A percentile compares a stretch with the other conserved stretches of the same genome.
These are phyloP conservation scores for Corylus heterophylla DNA, from an alignment of 306 rosid species.

Conservation along the genomic window DNA sequence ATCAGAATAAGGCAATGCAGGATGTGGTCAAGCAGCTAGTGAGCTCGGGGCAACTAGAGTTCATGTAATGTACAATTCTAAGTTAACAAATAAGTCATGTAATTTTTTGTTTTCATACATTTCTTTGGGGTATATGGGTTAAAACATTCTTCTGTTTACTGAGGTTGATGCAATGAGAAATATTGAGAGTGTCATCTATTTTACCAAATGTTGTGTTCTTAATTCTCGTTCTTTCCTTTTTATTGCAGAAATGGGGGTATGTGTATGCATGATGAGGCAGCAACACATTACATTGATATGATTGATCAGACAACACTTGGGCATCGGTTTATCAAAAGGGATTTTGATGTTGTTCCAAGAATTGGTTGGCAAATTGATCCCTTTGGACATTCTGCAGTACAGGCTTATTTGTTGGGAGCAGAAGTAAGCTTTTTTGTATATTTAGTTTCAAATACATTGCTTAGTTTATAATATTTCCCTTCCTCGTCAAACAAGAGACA, in stretches of 20 bases:
- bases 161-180: conserved; percentile 40
- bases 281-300: conserved; percentile 84
- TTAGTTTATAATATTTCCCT: conserved; percentile 8
- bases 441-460: background rate
- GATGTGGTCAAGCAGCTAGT: conserved; percentile 55
- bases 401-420: conserved; percentile 61
- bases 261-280: conserved; percentile 95
- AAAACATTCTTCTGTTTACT: background rate
- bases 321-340: conserved; percentile 63
- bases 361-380: conserved; percentile 70
- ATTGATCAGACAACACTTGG: conserved; percentile 95
- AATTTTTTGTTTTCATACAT: background rate
- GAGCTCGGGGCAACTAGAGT: conserved; percentile 76
- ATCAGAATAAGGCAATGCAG: conserved; percentile 52
- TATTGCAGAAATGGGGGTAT: conserved; percentile 82
- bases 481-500: background rate
- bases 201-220: background rate
- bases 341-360: conserved; percentile 49
- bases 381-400: conserved; percentile 65
- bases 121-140: background rate
- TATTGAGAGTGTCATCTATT: background rate
- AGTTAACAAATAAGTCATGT: background rate
- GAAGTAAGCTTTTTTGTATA: conserved; percentile 34
- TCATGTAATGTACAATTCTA: conserved; percentile 49
- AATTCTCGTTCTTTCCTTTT: conserved; percentile 42